Percentiles rank a stretch among this genome's conserved stretches.
phyloP scores from a whole-genome alignment of 2,329 filamentous ascomycete species.

The Colletotrichum cereale region DNA sequence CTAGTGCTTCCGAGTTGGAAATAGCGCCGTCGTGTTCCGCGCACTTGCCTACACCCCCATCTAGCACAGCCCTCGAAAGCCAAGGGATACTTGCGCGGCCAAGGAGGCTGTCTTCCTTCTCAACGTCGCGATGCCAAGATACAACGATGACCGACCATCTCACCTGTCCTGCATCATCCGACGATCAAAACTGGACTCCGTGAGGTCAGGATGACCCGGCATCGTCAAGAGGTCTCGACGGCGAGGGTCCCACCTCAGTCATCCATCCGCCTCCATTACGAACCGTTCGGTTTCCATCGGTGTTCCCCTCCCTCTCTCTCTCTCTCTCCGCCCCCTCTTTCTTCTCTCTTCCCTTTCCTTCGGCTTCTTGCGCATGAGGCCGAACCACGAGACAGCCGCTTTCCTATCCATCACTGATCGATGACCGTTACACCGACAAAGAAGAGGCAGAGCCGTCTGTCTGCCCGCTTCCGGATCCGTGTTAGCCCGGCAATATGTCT shows the following conservation, averaged over 20 bases:
- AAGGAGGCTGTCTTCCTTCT: slow-evolving; percentile 30
- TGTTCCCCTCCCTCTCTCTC: not conserved
- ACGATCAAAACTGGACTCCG: slow-evolving; percentile 24
- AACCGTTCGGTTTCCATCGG: not conserved
- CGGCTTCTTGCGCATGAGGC: not conserved
- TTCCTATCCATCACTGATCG: slow-evolving; percentile 1
- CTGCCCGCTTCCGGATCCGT: slow-evolving; percentile 16
- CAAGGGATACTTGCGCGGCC: slow-evolving; percentile 7
- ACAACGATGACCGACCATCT: not conserved
- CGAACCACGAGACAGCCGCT: not conserved
- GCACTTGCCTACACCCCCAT: not conserved
- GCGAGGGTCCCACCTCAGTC: not conserved
- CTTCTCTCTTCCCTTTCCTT: not conserved
- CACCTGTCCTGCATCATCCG: slow-evolving; percentile 14
- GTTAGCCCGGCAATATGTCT: slow-evolving; percentile 10
- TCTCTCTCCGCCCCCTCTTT: no score
- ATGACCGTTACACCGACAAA: slow-evolving; percentile 38
- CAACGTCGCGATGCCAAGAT: slow-evolving; percentile 31
- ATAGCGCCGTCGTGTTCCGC: slow-evolving; percentile 21
- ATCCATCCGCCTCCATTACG: not conserved
- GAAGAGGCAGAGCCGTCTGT: slow-evolving; percentile 9
- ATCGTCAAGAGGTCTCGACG: not conserved
- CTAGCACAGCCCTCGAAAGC: not conserved
- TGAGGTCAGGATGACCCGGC: not conserved
- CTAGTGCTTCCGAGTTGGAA: slow-evolving; percentile 28